Evolutionary conservation across 2,329 filamentous ascomycete genomes (phyloP).

Genomic region (Fusarium tricinctum): DNA sequence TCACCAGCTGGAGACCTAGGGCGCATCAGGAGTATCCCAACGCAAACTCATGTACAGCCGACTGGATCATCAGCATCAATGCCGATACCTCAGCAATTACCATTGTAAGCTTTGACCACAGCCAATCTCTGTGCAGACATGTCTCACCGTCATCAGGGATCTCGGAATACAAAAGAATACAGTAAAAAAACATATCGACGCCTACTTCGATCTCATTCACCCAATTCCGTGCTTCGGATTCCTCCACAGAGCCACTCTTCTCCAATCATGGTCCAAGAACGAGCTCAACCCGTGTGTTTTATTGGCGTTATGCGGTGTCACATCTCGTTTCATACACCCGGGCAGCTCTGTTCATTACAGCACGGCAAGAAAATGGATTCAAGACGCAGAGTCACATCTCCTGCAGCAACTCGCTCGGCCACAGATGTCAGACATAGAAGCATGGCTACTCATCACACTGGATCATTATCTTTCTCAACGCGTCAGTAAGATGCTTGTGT

Average conservation of each 20-base stretch:
- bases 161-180: conserved; percentile 9
- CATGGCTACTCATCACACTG: conserved; percentile 39
- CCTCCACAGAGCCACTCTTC: conserved; percentile 25
- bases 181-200: conserved; percentile 30
- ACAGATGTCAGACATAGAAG: conserved; percentile 39
- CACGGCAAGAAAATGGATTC: conserved; percentile 28
- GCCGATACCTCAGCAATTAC: not conserved
- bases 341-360: not conserved
- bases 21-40: not conserved
- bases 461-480: conserved; percentile 40
- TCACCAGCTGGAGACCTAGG: not conserved
- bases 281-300: conserved; percentile 20
- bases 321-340: conserved; percentile 11
- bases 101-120: not conserved
- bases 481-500: conserved; percentile 44
- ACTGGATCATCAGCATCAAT: not conserved
- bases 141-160: not conserved
- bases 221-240: conserved; percentile 30
- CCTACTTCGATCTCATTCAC: conserved; percentile 30
- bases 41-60: not conserved
- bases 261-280: conserved; percentile 30
- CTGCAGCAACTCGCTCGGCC: conserved; percentile 30
- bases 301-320: conserved; percentile 20
- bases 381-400: conserved; percentile 34
- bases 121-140: rapidly evolving